Percentiles rank a stretch among this genome's conserved stretches.
Evolutionary conservation across 305 asterid species (phyloP).

Genomic region (Fraxinus greggii): DNA sequence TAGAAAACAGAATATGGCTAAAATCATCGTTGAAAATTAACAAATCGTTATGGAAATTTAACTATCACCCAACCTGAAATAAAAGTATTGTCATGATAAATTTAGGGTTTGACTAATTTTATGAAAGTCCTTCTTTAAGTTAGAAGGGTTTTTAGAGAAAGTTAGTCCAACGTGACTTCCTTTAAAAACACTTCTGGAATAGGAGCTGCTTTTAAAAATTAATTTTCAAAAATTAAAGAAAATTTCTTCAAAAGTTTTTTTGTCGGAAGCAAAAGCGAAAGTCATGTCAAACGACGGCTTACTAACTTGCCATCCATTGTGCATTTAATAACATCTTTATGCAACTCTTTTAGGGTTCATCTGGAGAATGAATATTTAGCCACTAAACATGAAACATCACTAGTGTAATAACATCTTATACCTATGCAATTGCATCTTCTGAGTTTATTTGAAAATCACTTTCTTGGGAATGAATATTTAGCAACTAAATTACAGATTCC

Average conservation of each 20-base stretch:
- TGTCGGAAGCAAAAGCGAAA: too few species aligned
- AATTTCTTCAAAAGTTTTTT: too few species aligned
- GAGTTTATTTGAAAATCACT: background rate
- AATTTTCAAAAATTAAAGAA: too few species aligned
- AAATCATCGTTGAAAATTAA: background rate
- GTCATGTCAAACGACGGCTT: background rate
- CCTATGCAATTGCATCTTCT: background rate
- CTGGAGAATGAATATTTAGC: background rate
- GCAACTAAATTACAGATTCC: background rate
- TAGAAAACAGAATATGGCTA: background rate
- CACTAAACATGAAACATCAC: background rate
- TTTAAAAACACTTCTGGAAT: background rate
- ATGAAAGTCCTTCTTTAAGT: too few species aligned
- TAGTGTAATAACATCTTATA: background rate
- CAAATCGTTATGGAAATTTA: background rate
- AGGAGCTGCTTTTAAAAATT: background rate
- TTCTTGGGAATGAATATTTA: background rate
- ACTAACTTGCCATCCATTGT: background rate
- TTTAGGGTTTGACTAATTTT: background rate
- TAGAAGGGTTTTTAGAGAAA: background rate
- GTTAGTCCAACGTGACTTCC: rapidly evolving
- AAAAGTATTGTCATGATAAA: background rate
- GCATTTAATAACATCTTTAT: background rate
- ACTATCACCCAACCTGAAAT: background rate
- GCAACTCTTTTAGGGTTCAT: background rate